Conservation (phyloP, 176 grass and related monocot species). For the Olyra latifolia region DNA sequence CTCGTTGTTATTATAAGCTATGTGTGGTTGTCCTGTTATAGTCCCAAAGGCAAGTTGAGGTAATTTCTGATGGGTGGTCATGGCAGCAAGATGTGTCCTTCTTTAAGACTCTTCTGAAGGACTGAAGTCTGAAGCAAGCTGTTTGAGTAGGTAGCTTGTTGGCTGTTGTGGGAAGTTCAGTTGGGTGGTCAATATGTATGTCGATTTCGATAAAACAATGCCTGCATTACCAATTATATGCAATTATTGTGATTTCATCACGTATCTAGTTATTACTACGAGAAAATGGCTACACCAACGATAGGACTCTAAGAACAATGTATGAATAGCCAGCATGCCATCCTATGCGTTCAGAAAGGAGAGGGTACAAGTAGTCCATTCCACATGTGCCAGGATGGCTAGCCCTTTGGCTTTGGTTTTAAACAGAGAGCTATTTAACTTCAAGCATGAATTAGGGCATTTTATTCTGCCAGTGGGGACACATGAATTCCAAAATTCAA, state of each 20-base stretch:
- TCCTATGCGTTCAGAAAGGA: too few relatives aligned
- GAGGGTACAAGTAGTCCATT: neutral
- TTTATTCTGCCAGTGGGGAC: neutral
- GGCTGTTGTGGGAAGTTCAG: neutral
- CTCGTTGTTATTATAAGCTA: neutral
- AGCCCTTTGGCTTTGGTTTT: neutral
- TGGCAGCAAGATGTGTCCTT: conserved; percentile 5
- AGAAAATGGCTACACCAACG: neutral
- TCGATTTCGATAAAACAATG: neutral
- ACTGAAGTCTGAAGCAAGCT: neutral
- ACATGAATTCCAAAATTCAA: neutral
- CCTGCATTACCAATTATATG: neutral
- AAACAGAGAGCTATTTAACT: neutral
- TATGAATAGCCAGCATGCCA: neutral
- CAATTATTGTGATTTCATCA: neutral
- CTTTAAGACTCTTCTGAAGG: too few relatives aligned
- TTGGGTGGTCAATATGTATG: neutral
- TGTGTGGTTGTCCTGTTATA: neutral
- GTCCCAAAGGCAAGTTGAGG: neutral
- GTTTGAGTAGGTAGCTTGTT: neutral
- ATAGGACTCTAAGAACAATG: neutral
- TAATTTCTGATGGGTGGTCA: neutral
- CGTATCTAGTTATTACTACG: neutral
- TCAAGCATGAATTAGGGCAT: neutral
- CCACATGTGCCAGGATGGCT: neutral